phyloP scores from a whole-genome alignment of 768 basidiomycete genomes.

The Mycena epipterygia region DNA sequence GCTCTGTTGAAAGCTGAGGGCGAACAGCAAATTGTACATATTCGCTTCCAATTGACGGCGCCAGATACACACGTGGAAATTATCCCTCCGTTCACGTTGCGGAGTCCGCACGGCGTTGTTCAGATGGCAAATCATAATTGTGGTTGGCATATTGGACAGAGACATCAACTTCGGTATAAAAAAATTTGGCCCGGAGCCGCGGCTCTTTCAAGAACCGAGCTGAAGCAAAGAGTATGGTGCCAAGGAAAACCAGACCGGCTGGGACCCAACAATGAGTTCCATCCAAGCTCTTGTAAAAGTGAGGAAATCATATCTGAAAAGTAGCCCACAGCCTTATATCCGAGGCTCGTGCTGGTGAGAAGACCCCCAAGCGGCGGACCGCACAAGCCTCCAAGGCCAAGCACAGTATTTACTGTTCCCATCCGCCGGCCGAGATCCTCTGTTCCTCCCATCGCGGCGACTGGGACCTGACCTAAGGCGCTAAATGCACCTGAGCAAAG shows the following conservation, averaged over 20 bases:
- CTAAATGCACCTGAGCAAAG: slow-evolving; percentile 57
- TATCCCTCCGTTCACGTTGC: too few relatives aligned
- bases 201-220: not conserved
- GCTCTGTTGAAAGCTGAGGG: too few relatives aligned
- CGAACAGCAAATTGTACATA: too few relatives aligned
- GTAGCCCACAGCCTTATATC: slow-evolving; percentile 46
- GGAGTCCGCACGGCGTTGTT: too few relatives aligned
- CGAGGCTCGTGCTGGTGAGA: slow-evolving; percentile 50
- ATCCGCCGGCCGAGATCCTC: slow-evolving; percentile 58
- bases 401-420: slow-evolving; percentile 56
- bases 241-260: too few relatives aligned
- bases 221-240: not conserved
- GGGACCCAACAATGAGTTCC: not conserved
- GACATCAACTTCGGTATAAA: too few relatives aligned
- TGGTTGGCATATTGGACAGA: too few relatives aligned
- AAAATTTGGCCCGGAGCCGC: not conserved
- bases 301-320: too few relatives aligned
- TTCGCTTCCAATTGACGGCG: too few relatives aligned
- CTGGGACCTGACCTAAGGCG: slow-evolving; percentile 50
- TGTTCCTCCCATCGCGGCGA: slow-evolving; percentile 54
- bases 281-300: not conserved
- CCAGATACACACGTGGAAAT: too few relatives aligned
- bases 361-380: slow-evolving; percentile 65
- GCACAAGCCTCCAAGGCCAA: slow-evolving; percentile 56
- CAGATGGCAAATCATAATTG: too few relatives aligned